These are phyloP conservation scores for Geotrichum bryndzae DNA, from an alignment of 1,139 yeast species.

Conservation along the genomic window DNA sequence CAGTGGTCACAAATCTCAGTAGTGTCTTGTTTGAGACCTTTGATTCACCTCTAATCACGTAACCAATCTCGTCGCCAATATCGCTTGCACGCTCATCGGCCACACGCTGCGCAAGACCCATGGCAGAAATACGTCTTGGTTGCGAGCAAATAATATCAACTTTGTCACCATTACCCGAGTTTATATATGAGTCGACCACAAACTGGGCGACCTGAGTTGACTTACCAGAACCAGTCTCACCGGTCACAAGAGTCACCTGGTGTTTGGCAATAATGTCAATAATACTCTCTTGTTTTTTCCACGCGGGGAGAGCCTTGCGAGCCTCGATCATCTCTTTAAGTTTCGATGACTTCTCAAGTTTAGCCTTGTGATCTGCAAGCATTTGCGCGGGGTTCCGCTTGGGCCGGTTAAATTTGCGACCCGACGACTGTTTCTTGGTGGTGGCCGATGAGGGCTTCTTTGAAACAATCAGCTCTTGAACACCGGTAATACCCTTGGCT, in stretches of 20 bases:
- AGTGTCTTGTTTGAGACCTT: slow-evolving; percentile 58
- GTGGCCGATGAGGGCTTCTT: not conserved
- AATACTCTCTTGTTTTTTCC: slow-evolving; percentile 57
- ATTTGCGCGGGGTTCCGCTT: slow-evolving; percentile 8
- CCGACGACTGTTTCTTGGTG: not conserved
- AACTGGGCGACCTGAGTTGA: slow-evolving; percentile 92
- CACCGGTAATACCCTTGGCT: slow-evolving; percentile 35
- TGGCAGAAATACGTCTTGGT: slow-evolving; percentile 92
- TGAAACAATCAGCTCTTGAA: slow-evolving; percentile 20
- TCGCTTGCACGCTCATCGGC: slow-evolving; percentile 68
- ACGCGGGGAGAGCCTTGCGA: slow-evolving; percentile 71
- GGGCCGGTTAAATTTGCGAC: slow-evolving; percentile 1
- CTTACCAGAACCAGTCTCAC: slow-evolving; percentile 97
- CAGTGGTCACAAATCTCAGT: slow-evolving; percentile 82
- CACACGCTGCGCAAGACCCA: slow-evolving; percentile 89
- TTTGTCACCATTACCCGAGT: slow-evolving; percentile 40
- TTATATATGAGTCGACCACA: slow-evolving; percentile 53
- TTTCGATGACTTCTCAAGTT: slow-evolving; percentile 1
- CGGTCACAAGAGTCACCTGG: slow-evolving; percentile 74
- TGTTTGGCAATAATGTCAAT: slow-evolving; percentile 51
- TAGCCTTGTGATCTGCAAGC: not conserved
- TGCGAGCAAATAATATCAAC: slow-evolving; percentile 77
- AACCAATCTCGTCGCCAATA: slow-evolving; percentile 81
- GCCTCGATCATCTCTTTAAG: slow-evolving; percentile 35
- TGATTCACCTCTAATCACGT: slow-evolving; percentile 84